Evolutionary conservation across 352 stramenopile species (phyloP).

Genomic region (Globisporangium yorkense): DNA sequence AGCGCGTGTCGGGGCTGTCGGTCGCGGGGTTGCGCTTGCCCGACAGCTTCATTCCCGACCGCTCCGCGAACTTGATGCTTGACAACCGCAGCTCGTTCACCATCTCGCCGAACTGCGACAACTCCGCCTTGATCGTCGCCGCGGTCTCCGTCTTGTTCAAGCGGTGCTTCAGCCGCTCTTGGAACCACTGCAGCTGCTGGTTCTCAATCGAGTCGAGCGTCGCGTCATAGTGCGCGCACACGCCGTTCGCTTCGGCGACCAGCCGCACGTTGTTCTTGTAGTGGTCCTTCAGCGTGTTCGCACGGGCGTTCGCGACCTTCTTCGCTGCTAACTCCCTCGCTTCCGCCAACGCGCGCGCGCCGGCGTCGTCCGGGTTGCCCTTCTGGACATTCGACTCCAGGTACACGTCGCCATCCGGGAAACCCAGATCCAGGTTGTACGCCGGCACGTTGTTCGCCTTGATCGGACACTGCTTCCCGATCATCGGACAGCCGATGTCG

Average conservation of each 20-base stretch:
- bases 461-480: conserved; percentile 89
- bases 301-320: conserved; percentile 72
- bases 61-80: conserved; percentile 76
- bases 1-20: conserved; percentile 70
- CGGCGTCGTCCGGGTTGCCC: conserved; percentile 62
- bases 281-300: conserved; percentile 80
- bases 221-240: conserved; percentile 69
- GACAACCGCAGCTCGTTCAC: conserved; percentile 78
- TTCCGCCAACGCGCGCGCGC: conserved; percentile 59
- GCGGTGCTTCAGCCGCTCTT: conserved; percentile 63
- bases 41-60: conserved; percentile 83
- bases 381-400: conserved; percentile 67
- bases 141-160: conserved; percentile 68
- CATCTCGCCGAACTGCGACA: conserved; percentile 74
- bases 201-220: conserved; percentile 70
- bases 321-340: conserved; percentile 45
- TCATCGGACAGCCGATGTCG: conserved; percentile 78
- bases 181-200: conserved; percentile 71
- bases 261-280: conserved; percentile 85
- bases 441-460: conserved; percentile 72
- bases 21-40: conserved; percentile 67
- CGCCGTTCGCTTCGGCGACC: conserved; percentile 77
- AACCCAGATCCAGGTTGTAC: conserved; percentile 81
- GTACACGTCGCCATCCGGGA: conserved; percentile 75
- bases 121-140: conserved; percentile 82